Conservation (phyloP, 1,284 basidiomycete genomes). For the Sporisorium exsertum region DNA sequence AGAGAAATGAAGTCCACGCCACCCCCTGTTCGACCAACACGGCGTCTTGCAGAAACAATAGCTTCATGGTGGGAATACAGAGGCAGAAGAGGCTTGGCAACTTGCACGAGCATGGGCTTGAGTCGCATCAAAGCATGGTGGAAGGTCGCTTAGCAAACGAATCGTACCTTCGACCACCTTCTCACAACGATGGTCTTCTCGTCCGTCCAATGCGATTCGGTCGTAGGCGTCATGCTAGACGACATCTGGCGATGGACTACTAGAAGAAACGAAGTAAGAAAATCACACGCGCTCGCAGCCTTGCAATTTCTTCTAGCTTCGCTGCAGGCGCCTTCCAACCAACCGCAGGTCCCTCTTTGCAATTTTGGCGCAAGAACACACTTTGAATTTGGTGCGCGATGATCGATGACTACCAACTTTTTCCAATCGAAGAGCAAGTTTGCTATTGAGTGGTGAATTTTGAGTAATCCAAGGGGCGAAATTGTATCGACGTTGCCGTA, state of each 20-base stretch:
- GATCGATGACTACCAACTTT: constrained; percentile 4
- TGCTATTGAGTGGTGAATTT: background rate
- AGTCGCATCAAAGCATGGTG: background rate
- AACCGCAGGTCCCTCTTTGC: background rate
- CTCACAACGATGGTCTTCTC: background rate
- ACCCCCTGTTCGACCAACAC: background rate
- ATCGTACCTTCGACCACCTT: background rate
- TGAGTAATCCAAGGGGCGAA: background rate
- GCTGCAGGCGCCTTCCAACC: constrained; percentile 10
- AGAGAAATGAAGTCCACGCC: background rate
- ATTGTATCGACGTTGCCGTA: no score
- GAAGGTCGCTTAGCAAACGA: background rate
- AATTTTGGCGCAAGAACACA: background rate
- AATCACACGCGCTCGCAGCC: no score
- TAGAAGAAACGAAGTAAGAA: no score
- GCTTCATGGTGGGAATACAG: background rate
- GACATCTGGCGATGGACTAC: constrained; percentile 7
- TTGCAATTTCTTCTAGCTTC: constrained; percentile 23
- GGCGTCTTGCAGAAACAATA: background rate
- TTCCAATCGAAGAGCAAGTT: background rate
- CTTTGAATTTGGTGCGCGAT: background rate
- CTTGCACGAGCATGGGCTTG: background rate
- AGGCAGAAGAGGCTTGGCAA: background rate
- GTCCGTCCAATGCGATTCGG: background rate
- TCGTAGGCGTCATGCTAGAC: background rate